A percentile compares a stretch with the other conserved stretches of the same genome.
Conservation (phyloP, 2,329 filamentous ascomycete species). For the Reticulascus tulasneorum region DNA sequence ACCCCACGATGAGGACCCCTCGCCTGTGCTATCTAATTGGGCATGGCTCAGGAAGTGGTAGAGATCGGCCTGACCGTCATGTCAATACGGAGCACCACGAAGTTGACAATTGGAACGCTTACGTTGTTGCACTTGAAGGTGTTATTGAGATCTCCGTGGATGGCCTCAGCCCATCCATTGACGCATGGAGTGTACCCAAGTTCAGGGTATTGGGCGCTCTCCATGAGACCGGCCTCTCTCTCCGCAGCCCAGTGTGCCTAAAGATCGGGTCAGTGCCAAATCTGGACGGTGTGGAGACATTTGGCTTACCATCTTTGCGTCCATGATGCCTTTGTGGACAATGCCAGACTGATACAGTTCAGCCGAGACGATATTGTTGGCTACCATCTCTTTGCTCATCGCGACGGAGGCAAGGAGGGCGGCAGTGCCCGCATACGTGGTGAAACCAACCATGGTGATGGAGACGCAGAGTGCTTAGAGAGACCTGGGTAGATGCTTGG, state of each 20-base stretch:
- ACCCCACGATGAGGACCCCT: slow-evolving; percentile 39
- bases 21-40: slow-evolving; percentile 42
- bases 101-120: background rate
- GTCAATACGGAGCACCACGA: background rate
- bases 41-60: slow-evolving; percentile 53
- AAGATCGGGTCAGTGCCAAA: background rate
- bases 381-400: slow-evolving; percentile 4
- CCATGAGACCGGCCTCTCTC: slow-evolving; percentile 17
- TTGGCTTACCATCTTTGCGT: slow-evolving; percentile 1
- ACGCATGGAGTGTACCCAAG: slow-evolving; percentile 35
- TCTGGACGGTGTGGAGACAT: background rate
- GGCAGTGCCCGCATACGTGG: background rate
- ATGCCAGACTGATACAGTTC: slow-evolving; percentile 2
- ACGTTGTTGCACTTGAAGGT: slow-evolving; percentile 47
- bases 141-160: slow-evolving; percentile 40
- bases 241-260: slow-evolving; percentile 13
- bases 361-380: slow-evolving; percentile 1
- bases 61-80: slow-evolving; percentile 33
- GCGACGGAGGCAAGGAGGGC: slow-evolving; percentile 4
- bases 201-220: slow-evolving; percentile 30
- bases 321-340: slow-evolving; percentile 4
- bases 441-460: slow-evolving; percentile 1
- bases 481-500: too few relatives aligned
- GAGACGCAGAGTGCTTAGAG: too few relatives aligned
- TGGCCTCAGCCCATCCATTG: slow-evolving; percentile 38